phyloP scores from a whole-genome alignment of 257 asterid species.

The Orobanche coerulescens region DNA sequence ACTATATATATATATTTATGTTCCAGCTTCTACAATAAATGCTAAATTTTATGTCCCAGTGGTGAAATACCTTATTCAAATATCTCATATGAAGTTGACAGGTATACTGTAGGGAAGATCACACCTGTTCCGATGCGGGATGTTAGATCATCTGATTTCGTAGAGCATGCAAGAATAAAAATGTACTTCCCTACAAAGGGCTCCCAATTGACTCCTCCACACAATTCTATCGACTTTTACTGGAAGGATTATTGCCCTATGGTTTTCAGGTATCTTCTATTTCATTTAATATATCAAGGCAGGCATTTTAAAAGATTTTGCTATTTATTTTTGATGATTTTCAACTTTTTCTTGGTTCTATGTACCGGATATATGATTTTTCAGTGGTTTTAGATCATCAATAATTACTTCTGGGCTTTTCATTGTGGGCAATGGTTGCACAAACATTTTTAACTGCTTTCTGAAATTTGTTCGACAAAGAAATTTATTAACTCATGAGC shows the following conservation, averaged over 20 bases:
- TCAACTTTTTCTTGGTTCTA: neutral
- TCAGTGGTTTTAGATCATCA: neutral
- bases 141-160: constrained; percentile 85
- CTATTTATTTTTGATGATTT: neutral
- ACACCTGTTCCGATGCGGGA: constrained; percentile 91
- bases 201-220: constrained; percentile 84
- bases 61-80: constrained; percentile 28
- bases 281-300: constrained; percentile 11
- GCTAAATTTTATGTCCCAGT: constrained; percentile 1
- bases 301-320: neutral
- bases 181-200: constrained; percentile 90
- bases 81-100: constrained; percentile 50
- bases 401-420: neutral
- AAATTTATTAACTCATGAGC: too few relatives aligned
- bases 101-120: constrained; percentile 95
- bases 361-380: neutral
- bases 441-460: too few relatives aligned
- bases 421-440: neutral
- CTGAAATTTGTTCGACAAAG: neutral
- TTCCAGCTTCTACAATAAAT: constrained; percentile 1
- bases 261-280: constrained; percentile 79
- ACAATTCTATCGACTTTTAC: constrained; percentile 67
- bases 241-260: constrained; percentile 98
- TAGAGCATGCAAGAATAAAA: constrained; percentile 77
- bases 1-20: too few relatives aligned